Base-by-base conservation (phyloP, 1,139 yeast genomes). In the Geotrichum fermentans region DNA sequence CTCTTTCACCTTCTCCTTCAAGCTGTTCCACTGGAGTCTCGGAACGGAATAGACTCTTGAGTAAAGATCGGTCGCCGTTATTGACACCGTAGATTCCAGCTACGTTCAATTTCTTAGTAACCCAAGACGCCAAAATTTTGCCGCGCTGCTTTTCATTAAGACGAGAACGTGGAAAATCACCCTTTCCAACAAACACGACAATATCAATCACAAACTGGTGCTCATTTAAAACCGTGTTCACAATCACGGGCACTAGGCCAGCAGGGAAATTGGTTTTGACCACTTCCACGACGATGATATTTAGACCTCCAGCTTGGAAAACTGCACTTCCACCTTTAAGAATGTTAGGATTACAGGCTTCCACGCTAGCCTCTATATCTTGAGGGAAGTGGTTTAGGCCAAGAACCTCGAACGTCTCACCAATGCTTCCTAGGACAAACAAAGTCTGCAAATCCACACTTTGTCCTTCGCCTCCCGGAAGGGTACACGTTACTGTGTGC, bases 381-480 rank as follows among this genome's bases (percentile, higher is more conserved):
- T 75, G 70, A 1, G 95, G 95, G 72, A 92, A 92, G 65, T 88
- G 96, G 60, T 87, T 90, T 56, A 92, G 71, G 0, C 99, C 99
- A 71, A 87, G 75, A 1, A 85, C 82, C 63, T 92, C 99, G 67
- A 92, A 83, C 0, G 97, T 89, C 57, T 86, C 95, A 5, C 89
- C 81, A 43, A 94, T 83, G 49, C 81, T 76, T 0, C 98, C 98
- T 43, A 92, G 68, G 8, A 89, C 89, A 64, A 84, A 92, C 45
- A 92, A 71, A 6, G 95, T 83, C 60, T 89, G 96, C 67, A 88
- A 69, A 46, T 79, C 83, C 18, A 78, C 69, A n/a, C n/a, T n/a
- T 6, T 6, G 28, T 4, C 71, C 66, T 2, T 69, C 68, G 3
- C 75, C 77, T 6, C 70, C 62, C 2, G 64, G 63, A 10, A 56